Base-by-base conservation (phyloP, 768 basidiomycete species). In the Phlebiopsis gigantea region DNA sequence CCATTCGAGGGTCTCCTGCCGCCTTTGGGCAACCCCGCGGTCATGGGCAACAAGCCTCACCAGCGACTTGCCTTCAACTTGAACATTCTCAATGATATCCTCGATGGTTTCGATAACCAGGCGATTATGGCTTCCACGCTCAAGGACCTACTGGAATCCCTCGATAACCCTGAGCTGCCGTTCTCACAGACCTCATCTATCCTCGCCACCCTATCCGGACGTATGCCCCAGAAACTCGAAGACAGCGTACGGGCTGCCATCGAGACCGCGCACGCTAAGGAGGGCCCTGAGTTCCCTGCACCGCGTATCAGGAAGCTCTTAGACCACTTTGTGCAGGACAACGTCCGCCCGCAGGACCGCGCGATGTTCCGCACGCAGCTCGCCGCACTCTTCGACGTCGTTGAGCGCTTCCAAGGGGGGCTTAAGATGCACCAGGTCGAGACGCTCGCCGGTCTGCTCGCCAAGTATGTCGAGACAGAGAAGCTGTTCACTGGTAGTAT, bases 21-120 rank as follows among this genome's bases (percentile, higher is more conserved):
- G 15, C 64, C 83, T 17, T 86, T 94, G 81, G 97, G 96, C 25
- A 75, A 83, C 28, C 94, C 95, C 43, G 85, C 82, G 57, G 85
- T 96, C 57, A 73, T 88, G 59, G 95, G 94, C 46, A 89, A 81
- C 75, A 96, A 94, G 74, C 82, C 93, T 39, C 87, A 97, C 68
- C 97, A 99, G 70, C 84, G 83, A 57, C 83, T 93, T 57, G 76
- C 81, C 53, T 82, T 83, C 63, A 88, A 87, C 73, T 74, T 88
- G 53, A 80, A 82, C 61, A 79, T 88, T 55, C 79, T 99, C 52
- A 83, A 86, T 69, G 93, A 98, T 73, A 95, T 97, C 63, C 80
- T 99, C 58, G 90, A 93, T 56, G 97, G 97, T 34, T 99, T 88
- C 72, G 97, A 99, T 73, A 98, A 98, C 74, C 91, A 93, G 66